phyloP scores from a whole-genome alignment of 1,139 yeast genomes.

The Blastobotrys ciferrii region DNA sequence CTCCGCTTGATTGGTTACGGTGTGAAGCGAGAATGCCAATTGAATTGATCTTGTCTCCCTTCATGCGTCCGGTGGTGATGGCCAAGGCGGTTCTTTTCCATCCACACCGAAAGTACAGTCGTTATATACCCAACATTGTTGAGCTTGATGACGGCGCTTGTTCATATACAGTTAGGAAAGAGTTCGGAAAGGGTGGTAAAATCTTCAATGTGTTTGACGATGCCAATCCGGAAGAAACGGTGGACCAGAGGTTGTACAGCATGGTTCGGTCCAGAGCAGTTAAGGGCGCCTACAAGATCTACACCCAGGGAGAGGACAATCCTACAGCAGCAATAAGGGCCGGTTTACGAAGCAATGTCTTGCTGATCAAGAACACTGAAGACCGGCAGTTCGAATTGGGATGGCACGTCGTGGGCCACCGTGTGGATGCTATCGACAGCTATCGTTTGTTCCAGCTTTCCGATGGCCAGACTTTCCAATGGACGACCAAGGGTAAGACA shows the following conservation, averaged over 20 bases:
- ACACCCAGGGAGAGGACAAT: constrained; percentile 50
- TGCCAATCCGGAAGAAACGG: constrained; percentile 32
- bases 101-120: constrained; percentile 57
- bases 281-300: constrained; percentile 62
- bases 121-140: constrained; percentile 53
- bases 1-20: not conserved
- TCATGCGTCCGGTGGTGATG: constrained; percentile 57
- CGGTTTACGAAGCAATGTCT: constrained; percentile 56
- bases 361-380: constrained; percentile 48
- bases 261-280: constrained; percentile 60
- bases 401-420: constrained; percentile 60
- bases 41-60: constrained; percentile 55
- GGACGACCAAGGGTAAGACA: constrained; percentile 60
- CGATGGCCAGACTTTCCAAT: constrained; percentile 59
- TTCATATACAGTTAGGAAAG: constrained; percentile 48
- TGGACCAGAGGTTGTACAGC: constrained; percentile 46
- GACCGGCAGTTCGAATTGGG: constrained; percentile 55
- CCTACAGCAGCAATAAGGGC: constrained; percentile 61
- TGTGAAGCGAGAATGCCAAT: constrained; percentile 47
- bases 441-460: constrained; percentile 58
- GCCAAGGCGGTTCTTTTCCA: constrained; percentile 55
- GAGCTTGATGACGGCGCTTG: constrained; percentile 43
- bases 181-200: constrained; percentile 60
- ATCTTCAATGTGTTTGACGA: constrained; percentile 54
- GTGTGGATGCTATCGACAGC: constrained; percentile 60